phyloP scores from a whole-genome alignment of 1,284 basidiomycete genomes.

The Malassezia slooffiae region DNA sequence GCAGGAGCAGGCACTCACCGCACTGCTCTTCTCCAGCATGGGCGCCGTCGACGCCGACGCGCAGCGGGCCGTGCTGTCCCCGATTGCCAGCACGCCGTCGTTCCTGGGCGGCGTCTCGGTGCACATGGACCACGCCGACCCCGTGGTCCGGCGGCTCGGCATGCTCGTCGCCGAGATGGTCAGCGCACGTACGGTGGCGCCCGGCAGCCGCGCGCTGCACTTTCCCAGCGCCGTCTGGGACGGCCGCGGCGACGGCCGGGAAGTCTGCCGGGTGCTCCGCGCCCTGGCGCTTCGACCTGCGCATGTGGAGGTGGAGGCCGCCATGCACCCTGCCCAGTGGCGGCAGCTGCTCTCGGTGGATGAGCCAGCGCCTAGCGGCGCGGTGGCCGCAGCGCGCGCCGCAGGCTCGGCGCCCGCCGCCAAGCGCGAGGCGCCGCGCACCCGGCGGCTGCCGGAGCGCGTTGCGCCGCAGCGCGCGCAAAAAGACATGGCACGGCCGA shows the following conservation, averaged over 20 bases:
- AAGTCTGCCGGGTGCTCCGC: constrained; percentile 32
- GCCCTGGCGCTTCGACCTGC: too few species aligned
- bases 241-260: constrained; percentile 59
- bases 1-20: constrained; percentile 2
- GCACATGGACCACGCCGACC: constrained; percentile 56
- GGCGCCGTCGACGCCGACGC: background rate
- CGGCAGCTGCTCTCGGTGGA: too few species aligned
- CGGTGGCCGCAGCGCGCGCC: too few species aligned
- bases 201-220: constrained; percentile 54
- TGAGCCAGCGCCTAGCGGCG: too few species aligned
- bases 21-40: background rate
- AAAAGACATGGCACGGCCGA: too few species aligned
- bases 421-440: too few species aligned
- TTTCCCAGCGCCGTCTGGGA: constrained; percentile 69
- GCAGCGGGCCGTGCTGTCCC: background rate
- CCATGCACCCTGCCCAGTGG: too few species aligned
- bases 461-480: too few species aligned
- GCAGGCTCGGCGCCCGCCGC: too few species aligned
- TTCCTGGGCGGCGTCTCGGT: constrained; percentile 65
- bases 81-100: constrained; percentile 50
- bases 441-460: too few species aligned
- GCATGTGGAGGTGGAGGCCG: too few species aligned
- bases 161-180: constrained; percentile 74
- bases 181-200: constrained; percentile 10
- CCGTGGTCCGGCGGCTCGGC: constrained; percentile 69